These are phyloP conservation scores for Vitis riparia DNA, from an alignment of 164 flowering plant species.

Conservation along the genomic window DNA sequence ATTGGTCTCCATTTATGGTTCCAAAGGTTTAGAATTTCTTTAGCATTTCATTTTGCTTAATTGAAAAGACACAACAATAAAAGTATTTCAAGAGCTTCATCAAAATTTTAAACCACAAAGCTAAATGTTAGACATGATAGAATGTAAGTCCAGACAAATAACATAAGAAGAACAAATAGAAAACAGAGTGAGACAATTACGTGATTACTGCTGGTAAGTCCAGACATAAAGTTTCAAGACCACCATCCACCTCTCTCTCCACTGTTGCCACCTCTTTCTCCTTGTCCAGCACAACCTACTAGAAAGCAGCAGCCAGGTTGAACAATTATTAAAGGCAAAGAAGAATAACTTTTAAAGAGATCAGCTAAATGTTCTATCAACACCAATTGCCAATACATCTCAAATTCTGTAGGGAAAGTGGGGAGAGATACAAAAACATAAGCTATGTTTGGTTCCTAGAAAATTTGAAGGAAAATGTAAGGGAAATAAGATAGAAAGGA, in stretches of 20 bases:
- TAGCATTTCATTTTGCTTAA: too few relatives aligned
- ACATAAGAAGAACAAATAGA: background rate
- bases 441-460: too few relatives aligned
- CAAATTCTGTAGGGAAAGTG: background rate
- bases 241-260: conserved; percentile 96
- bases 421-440: background rate
- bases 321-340: background rate
- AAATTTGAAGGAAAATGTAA: too few relatives aligned
- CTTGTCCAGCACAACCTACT: conserved; percentile 85
- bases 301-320: conserved; percentile 20
- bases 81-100: too few relatives aligned
- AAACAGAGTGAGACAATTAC: conserved; percentile 30
- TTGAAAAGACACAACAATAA: too few relatives aligned
- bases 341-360: background rate
- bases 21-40: too few relatives aligned
- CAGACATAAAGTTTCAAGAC: conserved; percentile 74
- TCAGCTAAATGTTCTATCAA: background rate
- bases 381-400: background rate
- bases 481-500: too few relatives aligned
- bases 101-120: too few relatives aligned
- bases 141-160: background rate
- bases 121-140: background rate
- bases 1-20: too few relatives aligned
- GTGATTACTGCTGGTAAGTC: conserved; percentile 92
- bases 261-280: conserved; percentile 69